Base-by-base conservation (phyloP, 2,329 filamentous ascomycete genomes). In the Tolypocladium paradoxum region DNA sequence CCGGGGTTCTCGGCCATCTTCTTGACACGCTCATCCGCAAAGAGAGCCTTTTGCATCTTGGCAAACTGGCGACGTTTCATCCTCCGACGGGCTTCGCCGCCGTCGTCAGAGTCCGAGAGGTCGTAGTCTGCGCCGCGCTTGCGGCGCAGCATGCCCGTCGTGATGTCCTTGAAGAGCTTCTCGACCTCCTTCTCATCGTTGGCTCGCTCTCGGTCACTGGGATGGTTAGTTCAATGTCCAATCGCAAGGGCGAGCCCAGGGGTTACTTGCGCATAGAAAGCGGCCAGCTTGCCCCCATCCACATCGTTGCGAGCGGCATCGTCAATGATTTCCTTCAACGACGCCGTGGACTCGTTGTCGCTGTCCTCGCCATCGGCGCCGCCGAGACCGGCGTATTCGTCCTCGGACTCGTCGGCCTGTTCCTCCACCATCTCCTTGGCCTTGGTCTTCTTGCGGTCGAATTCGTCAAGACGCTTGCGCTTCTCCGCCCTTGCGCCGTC, bases 321-420 rank as follows among this genome's bases (percentile, higher is more conserved):
- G 62, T 93, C 88, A 64, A 99, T 96, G 82, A 99, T 95, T 57
- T 90, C 84, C 60, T 87, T 81, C 57, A 93, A 81, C 8, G 87
- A 78, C 33, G 84, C 84, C 54, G 88, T 83, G 36, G 69, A 71
- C 35, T 85, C 87, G 55, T 88, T 81, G 54, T 90, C 87, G 53
- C 85, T 85, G 58, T 92, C 89, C 60, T 97, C 92, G 55, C 92
- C 91, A 68, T 91, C 92, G 12, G 76, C 86, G 57, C 93, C 93
- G 60, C 93, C 93, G 11, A 99, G 76, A 5, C 93, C 93, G 38
- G 91, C 92, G 67, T 97, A 99, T 68, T 99, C 93, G 66, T 99
- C 93, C 65, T 99, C 95, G 0, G 93, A 99, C 70, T 99, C 93
- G 62, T 96, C 89, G 56, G 93, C 92, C 65, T 95, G 90, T 60